Conservation (phyloP, 1,139 yeast genomes). For the Dujonia santamariae region DNA sequence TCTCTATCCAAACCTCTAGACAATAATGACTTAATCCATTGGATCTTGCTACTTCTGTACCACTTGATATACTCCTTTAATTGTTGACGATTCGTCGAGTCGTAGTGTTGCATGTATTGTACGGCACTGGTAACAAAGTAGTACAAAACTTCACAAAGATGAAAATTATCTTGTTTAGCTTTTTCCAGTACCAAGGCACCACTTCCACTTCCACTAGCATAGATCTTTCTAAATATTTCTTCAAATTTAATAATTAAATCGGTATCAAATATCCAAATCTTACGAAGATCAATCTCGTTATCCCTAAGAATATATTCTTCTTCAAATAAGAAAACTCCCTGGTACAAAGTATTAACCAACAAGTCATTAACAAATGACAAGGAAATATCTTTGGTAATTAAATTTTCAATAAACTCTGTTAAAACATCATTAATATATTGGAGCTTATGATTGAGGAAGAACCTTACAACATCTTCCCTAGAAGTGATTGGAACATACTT, state of each 20-base stretch:
- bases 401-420: constrained; percentile 27
- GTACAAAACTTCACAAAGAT: constrained; percentile 32
- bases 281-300: constrained; percentile 17
- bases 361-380: constrained; percentile 26
- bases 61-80: constrained; percentile 30
- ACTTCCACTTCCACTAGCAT: constrained; percentile 12
- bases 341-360: constrained; percentile 34
- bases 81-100: constrained; percentile 17
- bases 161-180: constrained; percentile 18
- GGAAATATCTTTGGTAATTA: constrained; percentile 18
- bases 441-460: constrained; percentile 28
- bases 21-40: constrained; percentile 58
- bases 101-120: constrained; percentile 27
- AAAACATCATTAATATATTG: constrained; percentile 34
- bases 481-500: constrained; percentile 7
- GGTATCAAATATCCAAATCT: constrained; percentile 43
- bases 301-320: constrained; percentile 24
- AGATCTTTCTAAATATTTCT: constrained; percentile 25
- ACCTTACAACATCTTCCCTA: constrained; percentile 18
- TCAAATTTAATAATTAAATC: constrained; percentile 31
- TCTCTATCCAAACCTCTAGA: constrained; percentile 44
- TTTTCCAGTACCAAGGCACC: constrained; percentile 15
- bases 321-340: constrained; percentile 46
- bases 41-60: constrained; percentile 28
- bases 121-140: constrained; percentile 38